Evolutionary conservation across 2,329 filamentous ascomycete genomes (phyloP), one percentile per base, ranked within the genome.

Genomic region (Claviceps purpurea): DNA sequence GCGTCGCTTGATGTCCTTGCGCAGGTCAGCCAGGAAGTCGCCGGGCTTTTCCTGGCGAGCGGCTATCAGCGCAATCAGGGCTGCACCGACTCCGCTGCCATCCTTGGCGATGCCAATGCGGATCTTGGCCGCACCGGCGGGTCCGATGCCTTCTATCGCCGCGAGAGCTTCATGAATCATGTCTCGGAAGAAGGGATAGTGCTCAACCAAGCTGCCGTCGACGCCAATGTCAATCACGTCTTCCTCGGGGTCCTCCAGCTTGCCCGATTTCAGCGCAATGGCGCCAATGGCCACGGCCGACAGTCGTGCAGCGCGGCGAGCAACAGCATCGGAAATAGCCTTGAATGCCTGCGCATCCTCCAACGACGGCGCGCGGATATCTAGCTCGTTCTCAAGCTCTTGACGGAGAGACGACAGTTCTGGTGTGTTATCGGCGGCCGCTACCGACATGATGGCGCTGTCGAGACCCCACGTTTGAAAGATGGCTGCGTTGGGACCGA

Each of bases 41-140:
- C 62, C 64, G 11, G 66, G 65, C 68, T 76, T 76, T 67, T 81
- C 77, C 72, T 77, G 81, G 62, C 76, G 73, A 1, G 86, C 85
- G 1, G 91, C 91, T 30, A 96, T 87, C 49, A 96, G 78, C 50
- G 93, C 93, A 69, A 97, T 97, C 60, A 98, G 72, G 42, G 93
- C 93, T 3, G 93, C 93, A 50, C 93, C 93, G 22, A 71, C 69
- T 54, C 69, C 93, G 57, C 87, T 93, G 47, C 93, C 93, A 65
- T 98, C 93, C 75, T 95, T 96, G 56, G 93, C 93, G 62, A 97
- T 93, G 22, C 91, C 93, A 62, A 98, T 96, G 53, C 89, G 79
- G 58, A 98, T 87, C 69, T 83, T 87, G 70, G 87, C 85, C 58
- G 94, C 89, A 11, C 90, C 89, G 53, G 78, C 73, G 46, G 75